Base-by-base conservation (phyloP, 2,329 filamentous ascomycete species). In the Xylariaceae sp. region DNA sequence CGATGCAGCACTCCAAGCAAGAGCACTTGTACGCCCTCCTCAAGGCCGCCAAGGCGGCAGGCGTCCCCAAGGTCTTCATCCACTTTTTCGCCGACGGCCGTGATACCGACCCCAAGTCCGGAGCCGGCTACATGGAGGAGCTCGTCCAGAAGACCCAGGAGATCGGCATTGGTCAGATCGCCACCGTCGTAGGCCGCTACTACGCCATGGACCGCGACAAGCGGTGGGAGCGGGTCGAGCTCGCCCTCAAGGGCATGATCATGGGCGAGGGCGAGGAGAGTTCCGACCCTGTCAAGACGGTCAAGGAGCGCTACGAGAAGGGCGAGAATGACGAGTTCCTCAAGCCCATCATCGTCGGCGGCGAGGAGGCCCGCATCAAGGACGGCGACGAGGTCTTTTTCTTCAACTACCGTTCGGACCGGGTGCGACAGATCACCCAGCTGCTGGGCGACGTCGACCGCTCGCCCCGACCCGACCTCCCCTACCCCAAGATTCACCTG, bases 381-480 rank as follows among this genome's bases (percentile, higher is more conserved):
- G 83, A 96, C 56, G 74, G 83, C 47, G 92, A 98, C 58, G 90
- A 87, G 34, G 75, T 96, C 53, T 96, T 96, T 77, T 96, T 96
- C 78, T 98, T 98, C 84, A 98, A 98, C 79, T 98, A 98, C 75
- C 87, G 92, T 55, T 96, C 92, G 37, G 92, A 98, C 61, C 89
- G 92, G 60, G 90, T 90, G 33, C 85, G 92, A 51, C 92, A 98
- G 64, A 83, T 98, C 59, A 94, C 88, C 31, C 92, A 96, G 67
- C 75, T 98, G 28, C 70, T 98, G 35, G 92, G 92, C 50, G 84
- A 84, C 59, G 80, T 90, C 56, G 92, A 98, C 68, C 85, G 87
- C 55, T 94, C 87, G 16, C 88, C 89, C 36, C 76, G 77, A 48
- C 85, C 89, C 47, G 86, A 95, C 62, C 94, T 96, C 72, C 73